A percentile compares a stretch with the other conserved stretches of the same genome.
Conservation (phyloP, 2,329 filamentous ascomycete species). For the Fusarium globosum region DNA sequence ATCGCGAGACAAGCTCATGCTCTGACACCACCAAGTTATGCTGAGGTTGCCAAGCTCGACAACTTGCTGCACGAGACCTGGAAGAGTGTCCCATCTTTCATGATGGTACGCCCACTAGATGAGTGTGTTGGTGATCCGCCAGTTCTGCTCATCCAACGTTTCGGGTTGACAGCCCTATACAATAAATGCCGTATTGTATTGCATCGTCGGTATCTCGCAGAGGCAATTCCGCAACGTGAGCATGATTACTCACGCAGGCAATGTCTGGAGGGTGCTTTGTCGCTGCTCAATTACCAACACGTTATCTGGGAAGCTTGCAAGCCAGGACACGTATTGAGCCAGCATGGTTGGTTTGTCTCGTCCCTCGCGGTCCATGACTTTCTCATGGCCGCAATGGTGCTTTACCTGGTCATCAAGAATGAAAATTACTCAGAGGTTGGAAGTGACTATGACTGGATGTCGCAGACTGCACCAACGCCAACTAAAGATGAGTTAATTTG, state of each 20-base stretch:
- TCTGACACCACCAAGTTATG: constrained; percentile 59
- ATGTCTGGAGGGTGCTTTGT: constrained; percentile 62
- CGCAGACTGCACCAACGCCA: constrained; percentile 46
- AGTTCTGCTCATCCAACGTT: constrained; percentile 61
- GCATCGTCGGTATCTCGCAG: constrained; percentile 64
- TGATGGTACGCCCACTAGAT: constrained; percentile 60
- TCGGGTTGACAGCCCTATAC: constrained; percentile 63
- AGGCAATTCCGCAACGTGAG: constrained; percentile 54
- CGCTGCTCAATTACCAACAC: constrained; percentile 60
- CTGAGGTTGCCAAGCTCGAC: constrained; percentile 62
- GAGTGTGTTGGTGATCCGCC: constrained; percentile 62
- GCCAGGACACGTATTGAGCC: constrained; percentile 64
- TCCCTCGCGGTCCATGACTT: constrained; percentile 70
- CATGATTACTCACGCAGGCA: constrained; percentile 64
- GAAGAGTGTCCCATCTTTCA: constrained; percentile 58
- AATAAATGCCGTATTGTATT: constrained; percentile 67
- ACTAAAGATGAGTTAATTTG: constrained; percentile 54
- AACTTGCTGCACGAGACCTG: constrained; percentile 57
- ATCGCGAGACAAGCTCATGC: constrained; percentile 63
- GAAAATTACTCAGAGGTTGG: constrained; percentile 53
- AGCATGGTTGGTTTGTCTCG: constrained; percentile 67
- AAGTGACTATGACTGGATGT: constrained; percentile 50
- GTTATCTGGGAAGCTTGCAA: constrained; percentile 60
- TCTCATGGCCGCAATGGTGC: constrained; percentile 68
- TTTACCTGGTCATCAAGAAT: constrained; percentile 64